phyloP scores from a whole-genome alignment of 257 asterid species.

The Voacanga thouarsii region DNA sequence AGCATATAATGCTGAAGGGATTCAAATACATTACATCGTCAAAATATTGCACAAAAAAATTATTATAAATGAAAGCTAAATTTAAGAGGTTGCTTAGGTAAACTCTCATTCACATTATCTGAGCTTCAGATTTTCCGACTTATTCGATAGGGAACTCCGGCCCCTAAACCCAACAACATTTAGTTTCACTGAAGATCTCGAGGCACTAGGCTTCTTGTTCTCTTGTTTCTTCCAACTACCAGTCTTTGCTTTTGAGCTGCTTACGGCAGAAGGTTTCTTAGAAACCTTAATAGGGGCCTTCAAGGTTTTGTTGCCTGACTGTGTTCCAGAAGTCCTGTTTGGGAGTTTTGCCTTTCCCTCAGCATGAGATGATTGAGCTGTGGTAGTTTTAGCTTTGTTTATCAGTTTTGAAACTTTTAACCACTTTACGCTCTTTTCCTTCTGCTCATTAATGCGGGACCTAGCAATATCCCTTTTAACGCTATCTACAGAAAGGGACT shows the following conservation, averaged over 20 bases:
- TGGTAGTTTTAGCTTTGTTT: constrained; percentile 34
- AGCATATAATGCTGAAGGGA: background rate
- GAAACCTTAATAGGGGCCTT: constrained; percentile 35
- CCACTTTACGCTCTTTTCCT: constrained; percentile 52
- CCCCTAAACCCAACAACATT: constrained; percentile 96
- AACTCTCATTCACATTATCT: background rate
- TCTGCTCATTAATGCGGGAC: constrained; percentile 61
- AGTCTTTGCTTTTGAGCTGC: constrained; percentile 29
- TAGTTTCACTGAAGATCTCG: constrained; percentile 50
- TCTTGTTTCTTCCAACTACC: constrained; percentile 25
- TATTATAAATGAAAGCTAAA: background rate
- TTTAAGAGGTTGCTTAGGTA: background rate
- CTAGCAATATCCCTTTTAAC: constrained; percentile 77
- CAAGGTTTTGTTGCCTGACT: constrained; percentile 41
- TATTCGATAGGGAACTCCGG: constrained; percentile 42
- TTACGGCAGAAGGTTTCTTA: constrained; percentile 37
- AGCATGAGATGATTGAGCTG: constrained; percentile 34
- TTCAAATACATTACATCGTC: background rate
- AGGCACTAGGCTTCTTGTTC: constrained; percentile 28
- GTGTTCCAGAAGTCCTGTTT: constrained; percentile 38
- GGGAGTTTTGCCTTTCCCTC: constrained; percentile 32
- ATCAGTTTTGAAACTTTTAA: constrained; percentile 43
- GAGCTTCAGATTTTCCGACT: constrained; percentile 28
- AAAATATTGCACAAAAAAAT: background rate
- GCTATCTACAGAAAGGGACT: constrained; percentile 73